Evolutionary conservation across 176 grass and related monocot genomes (phyloP).

Genomic region (Cenchrus fungigraminus): DNA sequence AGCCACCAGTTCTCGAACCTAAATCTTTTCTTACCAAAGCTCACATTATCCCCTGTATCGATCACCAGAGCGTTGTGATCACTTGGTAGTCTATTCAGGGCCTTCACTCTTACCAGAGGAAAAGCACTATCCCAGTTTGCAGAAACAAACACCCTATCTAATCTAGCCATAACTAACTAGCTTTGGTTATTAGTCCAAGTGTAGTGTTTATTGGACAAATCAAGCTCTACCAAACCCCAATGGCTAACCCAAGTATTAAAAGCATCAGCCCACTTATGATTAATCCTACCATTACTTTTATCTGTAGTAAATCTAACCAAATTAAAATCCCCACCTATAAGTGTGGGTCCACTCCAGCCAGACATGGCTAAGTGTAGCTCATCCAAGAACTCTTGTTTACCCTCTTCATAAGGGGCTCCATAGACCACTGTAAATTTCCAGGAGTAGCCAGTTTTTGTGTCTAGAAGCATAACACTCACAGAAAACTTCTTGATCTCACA

Average conservation of each 20-base stretch:
- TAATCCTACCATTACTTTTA: not conserved
- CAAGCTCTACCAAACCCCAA: no score
- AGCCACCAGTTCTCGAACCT: not conserved
- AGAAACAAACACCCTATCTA: not conserved
- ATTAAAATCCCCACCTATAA: not conserved
- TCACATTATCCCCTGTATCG: not conserved
- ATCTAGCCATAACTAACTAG: accelerated
- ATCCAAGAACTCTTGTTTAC: accelerated
- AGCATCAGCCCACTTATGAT: not conserved
- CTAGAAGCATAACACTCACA: not conserved
- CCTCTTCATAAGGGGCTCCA: not conserved
- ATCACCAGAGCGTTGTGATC: not conserved
- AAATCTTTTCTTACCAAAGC: not conserved
- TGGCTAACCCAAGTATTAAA: not conserved
- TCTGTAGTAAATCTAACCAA: accelerated
- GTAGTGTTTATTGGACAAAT: no score
- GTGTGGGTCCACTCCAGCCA: accelerated
- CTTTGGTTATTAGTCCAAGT: not conserved
- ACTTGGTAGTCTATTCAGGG: accelerated
- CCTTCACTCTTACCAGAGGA: not conserved
- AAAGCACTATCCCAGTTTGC: accelerated
- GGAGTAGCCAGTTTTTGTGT: accelerated
- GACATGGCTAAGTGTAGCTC: accelerated
- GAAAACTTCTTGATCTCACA: no score
- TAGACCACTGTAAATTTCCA: not conserved